Base-by-base conservation (phyloP, 208 protist genomes). In the Naegleria fowleri region DNA sequence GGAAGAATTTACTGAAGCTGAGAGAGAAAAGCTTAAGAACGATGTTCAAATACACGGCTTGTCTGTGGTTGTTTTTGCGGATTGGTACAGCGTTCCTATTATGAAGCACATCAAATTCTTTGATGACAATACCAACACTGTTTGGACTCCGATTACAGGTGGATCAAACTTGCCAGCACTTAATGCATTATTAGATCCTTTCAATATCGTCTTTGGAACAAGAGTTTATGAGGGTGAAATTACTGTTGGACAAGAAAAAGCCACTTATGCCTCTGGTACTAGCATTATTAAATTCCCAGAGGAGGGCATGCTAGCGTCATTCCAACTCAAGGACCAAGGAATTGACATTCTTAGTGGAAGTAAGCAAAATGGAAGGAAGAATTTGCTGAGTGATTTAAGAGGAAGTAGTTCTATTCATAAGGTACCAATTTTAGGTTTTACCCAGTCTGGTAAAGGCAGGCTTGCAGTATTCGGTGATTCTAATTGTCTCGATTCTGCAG, bases 41-140 rank as follows among this genome's bases (percentile, higher is more conserved):
- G 97, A 97, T 90, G 95, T 98, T 7, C 41, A 90, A 29, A 91
- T 95, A 25, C 25, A 91, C 22, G 97, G 97, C 2, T 92, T 98
- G 16, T 93, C 92, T n/a, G 38, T 98, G 15, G 76, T 98, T 2
- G 93, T 98, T 25, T 91, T 98, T 38, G 96, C 94, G 4, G 97
- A 98, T 75, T 98, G 97, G 97, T 98, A 97, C 86, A 97, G 97
- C 83, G 48, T 19, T 0, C 90, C 94, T 11, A 90, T 97, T 1
- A 97, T 98, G 93, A n/a, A 94, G 0, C 92, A 93, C 33, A 91
- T 97, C 25, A 79, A 91, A 41, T 98, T 98, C 91, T 94, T 95
- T 43, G 97, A 98, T 92, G 95, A 97, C 3, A 98, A 97, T 92
- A 97, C 95, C 0, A 91, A 94, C 38, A 55, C 92, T 39, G 92